Base-by-base conservation (phyloP, 73 alveolate species). In the Paramecium tetraurelia region DNA sequence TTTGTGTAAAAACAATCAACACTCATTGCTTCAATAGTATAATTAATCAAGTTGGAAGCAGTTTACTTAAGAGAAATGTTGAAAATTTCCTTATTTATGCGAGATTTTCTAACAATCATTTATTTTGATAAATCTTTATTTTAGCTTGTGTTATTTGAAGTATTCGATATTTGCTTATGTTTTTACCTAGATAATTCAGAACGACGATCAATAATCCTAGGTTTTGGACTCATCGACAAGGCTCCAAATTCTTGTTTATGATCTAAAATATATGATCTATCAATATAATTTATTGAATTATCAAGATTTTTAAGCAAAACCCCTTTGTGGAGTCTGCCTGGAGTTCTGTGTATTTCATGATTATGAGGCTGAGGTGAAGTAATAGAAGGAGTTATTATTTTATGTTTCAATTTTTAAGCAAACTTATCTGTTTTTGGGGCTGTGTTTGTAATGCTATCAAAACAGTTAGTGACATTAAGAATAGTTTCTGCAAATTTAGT, bases 291-390 rank as follows among this genome's bases (percentile, higher is more conserved):
- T 2, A 63, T 27, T 31, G 84, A 63, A 33, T 63, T 63, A 14
- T 63, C 84, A 63, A 27, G 29, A 63, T 63, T 63, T 33, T 27
- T 63, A 7, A 63, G 12, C 31, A 63, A 33, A 22, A 16, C 46
- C 14, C 86, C 86, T 72, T 72, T 72, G 21, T 40, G 24, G 7
- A 72, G 46, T 72, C 59, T 72, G 5, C 86, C 86, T 35, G 68
- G 86, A 72, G 38, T 72, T 72, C 46, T 33, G 9, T 20, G 57
- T 72, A 36, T 72, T 72, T 72, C 86, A 72, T 36, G 63, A 72
- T 33, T 20, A 72, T 72, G 40, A 9, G 57, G 35, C 35, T 72
- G 11, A 14, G 59, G 63, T 2, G 57, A 18, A 16, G 57, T 36
- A 14, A 40, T 58, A 35, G 59, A 35, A 2, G 59, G 59, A 29